phyloP scores from a whole-genome alignment of 805 yeast species.

The Hanseniaspora thailandica region DNA sequence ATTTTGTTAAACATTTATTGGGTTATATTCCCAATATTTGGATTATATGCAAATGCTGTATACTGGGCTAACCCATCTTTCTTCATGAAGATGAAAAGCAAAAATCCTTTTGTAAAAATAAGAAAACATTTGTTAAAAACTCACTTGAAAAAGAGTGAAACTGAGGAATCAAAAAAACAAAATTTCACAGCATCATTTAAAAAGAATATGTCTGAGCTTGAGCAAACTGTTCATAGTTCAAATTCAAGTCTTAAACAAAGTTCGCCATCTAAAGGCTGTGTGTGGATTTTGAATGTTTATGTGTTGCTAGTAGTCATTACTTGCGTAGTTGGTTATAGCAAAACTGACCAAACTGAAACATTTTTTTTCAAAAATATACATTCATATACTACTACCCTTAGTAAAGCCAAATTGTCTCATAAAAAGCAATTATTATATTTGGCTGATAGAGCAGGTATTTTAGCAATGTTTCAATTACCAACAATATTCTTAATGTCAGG shows the following conservation, averaged over 20 bases:
- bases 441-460: conserved; percentile 40
- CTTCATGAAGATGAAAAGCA: conserved; percentile 20
- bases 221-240: background rate
- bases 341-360: background rate
- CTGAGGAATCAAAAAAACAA: background rate
- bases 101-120: conserved; percentile 23
- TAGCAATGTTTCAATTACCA: conserved; percentile 41
- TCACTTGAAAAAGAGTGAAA: conserved; percentile 20
- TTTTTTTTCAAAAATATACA: conserved; percentile 13
- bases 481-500: conserved; percentile 52
- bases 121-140: conserved; percentile 29
- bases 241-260: background rate
- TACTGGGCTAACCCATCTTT: conserved; percentile 31
- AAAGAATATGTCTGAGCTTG: background rate
- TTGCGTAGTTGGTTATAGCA: background rate
- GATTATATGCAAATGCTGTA: conserved; percentile 23
- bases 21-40: conserved; percentile 24
- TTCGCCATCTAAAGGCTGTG: background rate
- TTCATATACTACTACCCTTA: conserved; percentile 18
- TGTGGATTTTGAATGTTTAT: conserved; percentile 14
- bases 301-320: conserved; percentile 15
- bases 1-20: conserved; percentile 26
- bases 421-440: conserved; percentile 24
- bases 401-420: conserved; percentile 16
- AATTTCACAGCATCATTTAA: background rate